Conservation (phyloP, 768 basidiomycete species). For the Naematelia aurantialba region DNA sequence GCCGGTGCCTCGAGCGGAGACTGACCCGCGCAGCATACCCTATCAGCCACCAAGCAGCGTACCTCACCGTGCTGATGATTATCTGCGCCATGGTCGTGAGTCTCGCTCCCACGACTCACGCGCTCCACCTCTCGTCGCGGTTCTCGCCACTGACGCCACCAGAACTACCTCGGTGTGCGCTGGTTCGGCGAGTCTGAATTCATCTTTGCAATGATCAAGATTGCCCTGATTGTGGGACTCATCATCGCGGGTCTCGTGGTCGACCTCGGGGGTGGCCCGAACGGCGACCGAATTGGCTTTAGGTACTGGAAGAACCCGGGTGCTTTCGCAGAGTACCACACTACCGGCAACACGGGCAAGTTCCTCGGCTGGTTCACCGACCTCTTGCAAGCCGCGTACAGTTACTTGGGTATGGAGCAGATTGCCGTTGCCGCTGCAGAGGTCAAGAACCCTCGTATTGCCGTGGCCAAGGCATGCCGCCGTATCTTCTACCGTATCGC, state of each 20-base stretch:
- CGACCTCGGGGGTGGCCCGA: conserved; percentile 35
- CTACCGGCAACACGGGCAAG: conserved; percentile 12
- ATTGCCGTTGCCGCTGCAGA: conserved; percentile 37
- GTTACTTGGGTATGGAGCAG: conserved; percentile 20
- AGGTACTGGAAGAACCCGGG: conserved; percentile 37
- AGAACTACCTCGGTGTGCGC: conserved; percentile 31
- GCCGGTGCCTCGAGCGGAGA: not conserved
- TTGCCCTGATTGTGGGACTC: conserved; percentile 31
- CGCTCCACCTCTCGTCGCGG: conserved; percentile 46
- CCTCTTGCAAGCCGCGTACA: conserved; percentile 30
- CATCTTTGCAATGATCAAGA: conserved; percentile 34
- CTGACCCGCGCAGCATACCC: conserved; percentile 15
- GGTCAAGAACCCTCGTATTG: conserved; percentile 30
- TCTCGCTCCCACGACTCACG: conserved; percentile 15
- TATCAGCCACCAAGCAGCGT: conserved; percentile 21
- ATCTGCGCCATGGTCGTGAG: conserved; percentile 32
- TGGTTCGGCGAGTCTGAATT: conserved; percentile 36
- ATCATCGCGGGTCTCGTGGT: conserved; percentile 34
- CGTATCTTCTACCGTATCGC: conserved; percentile 35
- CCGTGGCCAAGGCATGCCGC: conserved; percentile 27
- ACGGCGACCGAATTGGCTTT: conserved; percentile 27
- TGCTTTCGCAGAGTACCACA: conserved; percentile 15
- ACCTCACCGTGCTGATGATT: conserved; percentile 22
- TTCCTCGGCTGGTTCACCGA: conserved; percentile 33
- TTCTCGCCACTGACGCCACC: not conserved